These are phyloP conservation scores for Dichotomocladium elegans DNA, from an alignment of 371 early-diverging fungal species.

Conservation along the genomic window DNA sequence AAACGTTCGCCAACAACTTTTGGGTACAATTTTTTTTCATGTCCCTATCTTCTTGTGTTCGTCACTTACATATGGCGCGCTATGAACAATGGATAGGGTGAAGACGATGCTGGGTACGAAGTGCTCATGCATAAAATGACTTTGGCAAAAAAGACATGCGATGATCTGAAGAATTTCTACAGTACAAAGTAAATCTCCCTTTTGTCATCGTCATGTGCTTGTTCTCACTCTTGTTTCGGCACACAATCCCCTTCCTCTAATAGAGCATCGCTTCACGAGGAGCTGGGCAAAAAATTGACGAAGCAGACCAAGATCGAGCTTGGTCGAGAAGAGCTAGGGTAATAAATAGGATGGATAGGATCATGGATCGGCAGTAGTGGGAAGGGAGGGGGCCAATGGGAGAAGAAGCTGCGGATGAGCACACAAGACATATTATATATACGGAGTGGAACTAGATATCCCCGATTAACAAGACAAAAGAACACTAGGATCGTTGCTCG, in stretches of 20 bases:
- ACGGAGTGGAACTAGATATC: not conserved
- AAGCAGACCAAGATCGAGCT: conserved; percentile 75
- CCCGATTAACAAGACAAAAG: conserved; percentile 30
- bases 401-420: no score
- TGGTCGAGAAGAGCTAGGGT: conserved; percentile 87
- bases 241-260: no score
- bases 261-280: conserved; percentile 82
- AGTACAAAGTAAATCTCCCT: conserved; percentile 25
- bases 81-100: conserved; percentile 53
- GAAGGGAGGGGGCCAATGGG: no score
- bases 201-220: no score
- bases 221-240: no score
- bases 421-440: no score
- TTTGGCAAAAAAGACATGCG: conserved; percentile 80
- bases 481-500: conserved; percentile 63
- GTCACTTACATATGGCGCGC: not conserved
- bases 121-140: conserved; percentile 78
- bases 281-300: conserved; percentile 75
- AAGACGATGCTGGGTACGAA: conserved; percentile 83
- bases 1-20: conserved; percentile 41
- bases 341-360: no score
- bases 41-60: not conserved
- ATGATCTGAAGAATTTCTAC: conserved; percentile 60
- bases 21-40: conserved; percentile 23
- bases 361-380: no score